phyloP scores from a whole-genome alignment of 257 asterid genomes.

The Pogostemon cablin region DNA sequence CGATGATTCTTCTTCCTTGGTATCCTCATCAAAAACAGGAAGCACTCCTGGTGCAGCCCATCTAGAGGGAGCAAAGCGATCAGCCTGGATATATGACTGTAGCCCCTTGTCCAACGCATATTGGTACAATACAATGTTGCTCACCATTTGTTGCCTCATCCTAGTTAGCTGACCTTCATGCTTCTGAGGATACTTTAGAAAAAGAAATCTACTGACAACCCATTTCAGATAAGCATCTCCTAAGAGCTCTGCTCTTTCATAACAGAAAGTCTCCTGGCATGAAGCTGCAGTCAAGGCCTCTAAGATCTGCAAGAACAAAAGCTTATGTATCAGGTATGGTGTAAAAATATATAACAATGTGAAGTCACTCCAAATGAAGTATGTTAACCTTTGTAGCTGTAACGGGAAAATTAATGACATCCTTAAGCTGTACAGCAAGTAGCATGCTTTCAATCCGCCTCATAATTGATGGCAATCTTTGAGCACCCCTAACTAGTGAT shows the following conservation, averaged over 20 bases:
- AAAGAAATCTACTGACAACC: conserved; percentile 95
- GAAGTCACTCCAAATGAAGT: conserved; percentile 15
- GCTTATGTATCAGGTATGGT: conserved; percentile 32
- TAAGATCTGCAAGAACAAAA: conserved; percentile 59
- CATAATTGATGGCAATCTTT: conserved; percentile 95
- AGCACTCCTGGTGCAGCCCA: conserved; percentile 99
- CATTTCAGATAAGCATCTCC: conserved; percentile 98
- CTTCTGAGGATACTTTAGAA: conserved; percentile 88
- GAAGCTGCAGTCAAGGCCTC: conserved; percentile 98
- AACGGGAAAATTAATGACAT: conserved; percentile 70
- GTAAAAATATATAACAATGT: neutral
- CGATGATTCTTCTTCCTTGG: conserved; percentile 58
- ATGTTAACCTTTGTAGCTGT: conserved; percentile 71
- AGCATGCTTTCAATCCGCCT: conserved; percentile 94
- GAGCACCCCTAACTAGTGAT: conserved; percentile 91
- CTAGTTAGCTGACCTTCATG: conserved; percentile 98
- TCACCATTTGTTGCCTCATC: conserved; percentile 97
- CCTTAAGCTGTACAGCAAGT: conserved; percentile 91
- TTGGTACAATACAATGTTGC: conserved; percentile 85
- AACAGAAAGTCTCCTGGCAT: conserved; percentile 97
- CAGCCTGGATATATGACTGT: conserved; percentile 96
- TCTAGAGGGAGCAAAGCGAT: conserved; percentile 96
- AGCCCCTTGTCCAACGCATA: conserved; percentile 82
- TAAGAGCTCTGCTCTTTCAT: conserved; percentile 92
- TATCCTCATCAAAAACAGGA: conserved; percentile 94